phyloP scores from a whole-genome alignment of 2,329 filamentous ascomycete genomes.

The Alternaria hordeiaustralica region DNA sequence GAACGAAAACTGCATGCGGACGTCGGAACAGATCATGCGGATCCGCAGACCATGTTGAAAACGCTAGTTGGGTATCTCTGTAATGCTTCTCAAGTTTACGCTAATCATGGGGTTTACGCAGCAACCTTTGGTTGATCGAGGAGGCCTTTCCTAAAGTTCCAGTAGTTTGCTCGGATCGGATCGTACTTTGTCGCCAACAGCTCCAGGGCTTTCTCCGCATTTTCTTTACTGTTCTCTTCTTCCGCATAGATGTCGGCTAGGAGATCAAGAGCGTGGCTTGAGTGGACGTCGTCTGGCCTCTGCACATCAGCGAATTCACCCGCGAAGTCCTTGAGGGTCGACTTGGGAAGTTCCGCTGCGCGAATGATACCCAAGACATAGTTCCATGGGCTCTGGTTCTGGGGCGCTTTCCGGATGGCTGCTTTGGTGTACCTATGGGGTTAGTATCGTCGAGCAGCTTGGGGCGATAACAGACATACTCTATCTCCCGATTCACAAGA shows the following conservation, averaged over 20 bases:
- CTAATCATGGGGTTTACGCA: conserved; percentile 22
- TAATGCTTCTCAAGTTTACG: conserved; percentile 6
- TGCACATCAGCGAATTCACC: conserved; percentile 60
- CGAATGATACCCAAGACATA: conserved; percentile 80
- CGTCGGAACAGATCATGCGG: conserved; percentile 12
- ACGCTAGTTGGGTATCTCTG: conserved; percentile 36
- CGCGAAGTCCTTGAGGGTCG: conserved; percentile 61
- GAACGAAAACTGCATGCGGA: neutral
- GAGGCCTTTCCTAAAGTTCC: conserved; percentile 72
- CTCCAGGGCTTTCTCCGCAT: conserved; percentile 73
- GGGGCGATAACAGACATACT: conserved; percentile 52
- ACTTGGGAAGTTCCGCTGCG: conserved; percentile 64
- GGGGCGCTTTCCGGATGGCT: conserved; percentile 79
- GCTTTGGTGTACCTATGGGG: conserved; percentile 62
- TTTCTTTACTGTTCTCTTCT: conserved; percentile 60
- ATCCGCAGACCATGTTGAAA: conserved; percentile 21
- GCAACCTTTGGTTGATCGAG: conserved; percentile 33
- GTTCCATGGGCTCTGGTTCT: conserved; percentile 95
- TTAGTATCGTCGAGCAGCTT: conserved; percentile 25
- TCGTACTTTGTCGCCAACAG: conserved; percentile 87
- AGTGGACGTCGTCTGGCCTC: conserved; percentile 61
- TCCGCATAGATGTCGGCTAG: conserved; percentile 71
- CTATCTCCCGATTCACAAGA: conserved; percentile 75
- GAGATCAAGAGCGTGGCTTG: conserved; percentile 71
- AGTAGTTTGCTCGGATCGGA: conserved; percentile 88